Percentiles rank a stretch among this genome's conserved stretches.
phyloP scores from a whole-genome alignment of 805 yeast species.

The Candida succiphila region DNA sequence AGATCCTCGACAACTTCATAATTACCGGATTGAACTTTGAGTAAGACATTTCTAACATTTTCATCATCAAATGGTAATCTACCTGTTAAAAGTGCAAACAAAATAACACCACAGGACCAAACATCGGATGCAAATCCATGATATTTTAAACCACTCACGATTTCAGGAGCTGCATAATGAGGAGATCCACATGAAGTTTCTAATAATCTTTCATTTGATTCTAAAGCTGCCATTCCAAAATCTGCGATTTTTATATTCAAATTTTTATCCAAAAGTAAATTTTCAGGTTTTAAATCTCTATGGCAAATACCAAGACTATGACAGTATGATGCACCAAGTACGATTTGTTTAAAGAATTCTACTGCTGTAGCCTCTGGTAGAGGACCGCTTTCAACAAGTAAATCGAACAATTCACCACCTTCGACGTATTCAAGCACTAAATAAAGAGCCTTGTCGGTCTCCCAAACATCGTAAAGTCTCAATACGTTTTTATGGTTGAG shows the following conservation, averaged over 20 bases:
- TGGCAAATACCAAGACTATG: constrained; percentile 67
- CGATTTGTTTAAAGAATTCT: constrained; percentile 68
- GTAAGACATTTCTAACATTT: constrained; percentile 73
- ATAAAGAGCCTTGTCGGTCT: constrained; percentile 71
- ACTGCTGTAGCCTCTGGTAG: constrained; percentile 86
- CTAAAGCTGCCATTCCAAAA: constrained; percentile 98
- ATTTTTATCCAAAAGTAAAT: constrained; percentile 67
- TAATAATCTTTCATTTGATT: constrained; percentile 63
- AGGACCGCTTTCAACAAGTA: constrained; percentile 80
- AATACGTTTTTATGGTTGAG: constrained; percentile 70
- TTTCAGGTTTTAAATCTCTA: constrained; percentile 75
- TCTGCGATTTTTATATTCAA: constrained; percentile 93
- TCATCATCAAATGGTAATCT: constrained; percentile 97
- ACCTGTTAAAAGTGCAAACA: constrained; percentile 90
- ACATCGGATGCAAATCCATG: constrained; percentile 97
- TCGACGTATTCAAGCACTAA: constrained; percentile 91
- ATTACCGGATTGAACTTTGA: constrained; percentile 87
- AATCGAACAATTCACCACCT: constrained; percentile 94
- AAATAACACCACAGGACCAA: constrained; percentile 96
- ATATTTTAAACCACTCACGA: constrained; percentile 88
- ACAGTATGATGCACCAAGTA: constrained; percentile 54
- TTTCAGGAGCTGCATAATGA: constrained; percentile 97
- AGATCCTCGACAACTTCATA: constrained; percentile 76
- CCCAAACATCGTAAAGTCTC: constrained; percentile 82
- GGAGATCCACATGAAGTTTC: constrained; percentile 98